phyloP scores from a whole-genome alignment of 345 rosid genomes.

The Limnanthes douglasii region DNA sequence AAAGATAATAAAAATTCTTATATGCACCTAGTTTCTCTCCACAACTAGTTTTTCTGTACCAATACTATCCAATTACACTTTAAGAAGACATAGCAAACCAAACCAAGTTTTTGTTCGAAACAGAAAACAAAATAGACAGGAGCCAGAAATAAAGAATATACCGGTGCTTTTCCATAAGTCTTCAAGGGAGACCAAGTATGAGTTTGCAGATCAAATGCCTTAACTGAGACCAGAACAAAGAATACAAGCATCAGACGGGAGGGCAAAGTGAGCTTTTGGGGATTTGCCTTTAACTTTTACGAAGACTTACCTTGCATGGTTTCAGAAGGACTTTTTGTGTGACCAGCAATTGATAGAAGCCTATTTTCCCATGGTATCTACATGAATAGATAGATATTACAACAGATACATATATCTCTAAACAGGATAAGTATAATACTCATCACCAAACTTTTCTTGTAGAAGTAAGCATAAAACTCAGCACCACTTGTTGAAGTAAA shows the following conservation, averaged over 20 bases:
- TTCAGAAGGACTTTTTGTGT: conserved; percentile 87
- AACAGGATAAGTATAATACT: no score
- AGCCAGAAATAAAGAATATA: conserved; percentile 25
- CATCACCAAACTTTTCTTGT: conserved; percentile 9
- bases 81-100: no score
- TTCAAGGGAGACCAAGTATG: conserved; percentile 71
- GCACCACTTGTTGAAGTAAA: no score
- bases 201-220: conserved; percentile 64
- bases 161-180: conserved; percentile 97
- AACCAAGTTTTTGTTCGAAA: no score
- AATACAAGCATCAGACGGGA: conserved; percentile 3
- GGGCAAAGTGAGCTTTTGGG: conserved; percentile 4
- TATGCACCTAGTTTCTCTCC: background rate
- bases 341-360: conserved; percentile 88
- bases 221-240: conserved; percentile 43
- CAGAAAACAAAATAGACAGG: conserved; percentile 1
- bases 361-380: conserved; percentile 90
- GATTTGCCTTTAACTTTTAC: background rate
- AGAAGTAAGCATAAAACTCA: no score
- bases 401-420: no score
- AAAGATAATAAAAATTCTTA: background rate
- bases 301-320: conserved; percentile 51
- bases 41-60: background rate
- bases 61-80: conserved; percentile 1
- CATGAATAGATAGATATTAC: conserved; percentile 8